Base-by-base conservation (phyloP, 805 yeast genomes). In the Candida khao-thaluensis region DNA sequence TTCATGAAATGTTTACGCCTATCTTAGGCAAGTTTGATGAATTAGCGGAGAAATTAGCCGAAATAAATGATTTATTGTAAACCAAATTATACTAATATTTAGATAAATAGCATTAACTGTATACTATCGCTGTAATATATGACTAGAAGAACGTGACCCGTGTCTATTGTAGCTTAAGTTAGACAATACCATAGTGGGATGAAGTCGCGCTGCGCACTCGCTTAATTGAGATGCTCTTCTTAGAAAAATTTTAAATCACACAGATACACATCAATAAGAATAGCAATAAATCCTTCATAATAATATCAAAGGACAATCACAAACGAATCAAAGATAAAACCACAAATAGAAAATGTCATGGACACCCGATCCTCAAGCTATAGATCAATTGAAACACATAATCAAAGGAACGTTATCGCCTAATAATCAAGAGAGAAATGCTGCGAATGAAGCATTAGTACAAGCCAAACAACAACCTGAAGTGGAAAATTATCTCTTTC, bases 401-500 rank as follows among this genome's bases (percentile, higher is more conserved):
- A 72, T 90, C 45, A 70, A 74, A 33, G 86, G 86, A n/a, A 78
- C 95, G 2, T 69, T 86, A 47, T 80, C 93, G 2, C 62, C 82
- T 9, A 65, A 75, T 48, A 66, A 75, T 21, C 50, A 54, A 2
- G 77, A 72, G 31, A 74, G 96, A 42, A 59, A 64, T 18, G 70
- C 70, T 23, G 96, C 97, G 10, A 85, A 84, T 43, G 79, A 76
- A 30, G 86, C 90, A 2, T 71, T 90, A 37, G 76, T 74, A 14
- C 77, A 74, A 30, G 95, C 95, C 17, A 76, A 78, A 46, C 45
- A 54, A 11, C 86, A 84, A 52, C 82, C 87, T 0, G 95, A 89
- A 58, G 77, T 88, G 49, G 84, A 84, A 51, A 86, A 86, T 59
- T 91, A 91, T 60, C 67, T 91, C 20, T 72, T 86, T 25, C 78